Base-by-base conservation (phyloP, 164 flowering plant genomes). In the Berberis thunbergii region DNA sequence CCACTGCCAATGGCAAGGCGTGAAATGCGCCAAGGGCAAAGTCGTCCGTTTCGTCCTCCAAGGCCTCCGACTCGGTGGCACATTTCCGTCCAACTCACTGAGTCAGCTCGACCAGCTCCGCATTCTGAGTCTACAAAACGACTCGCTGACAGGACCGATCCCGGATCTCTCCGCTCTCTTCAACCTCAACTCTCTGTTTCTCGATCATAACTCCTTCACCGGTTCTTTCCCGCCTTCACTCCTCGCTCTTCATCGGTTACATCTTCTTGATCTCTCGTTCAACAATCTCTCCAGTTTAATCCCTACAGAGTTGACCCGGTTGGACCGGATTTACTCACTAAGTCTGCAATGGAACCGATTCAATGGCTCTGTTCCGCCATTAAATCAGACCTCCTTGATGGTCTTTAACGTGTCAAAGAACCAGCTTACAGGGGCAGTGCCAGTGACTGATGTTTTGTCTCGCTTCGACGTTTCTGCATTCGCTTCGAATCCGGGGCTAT, bases 151-250 rank as follows among this genome's bases (percentile, higher is more conserved):
- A 57, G 98, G 96, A 0, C 77, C 88, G n/a, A 72, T 94, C 7
- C 98, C 98, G 1, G 89, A 94, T 53, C 81, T 94, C 45, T 79
- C 96, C 55, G 60, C 67, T 0, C 81, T 94, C 42, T 12, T 67
- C 61, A 87, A 86, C 57, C 87, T 94, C 69, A 94, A 88, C 54
- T 54, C 80, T n/a, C 89, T 94, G 41, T 90, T 90, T 53, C 86
- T 94, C n/a, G 74, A 76, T 61, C 81, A 76, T 59, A 94, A 94
- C 77, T 66, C 62, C 53, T 87, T 94, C 76, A 12, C 83, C 4
- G 97, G 96, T 11, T 38, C 58, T 11, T 76, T 94, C 64, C 99
- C 99, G 0, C 70, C 73, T n/a, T 88, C 91, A 1, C 8, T 89
- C 38, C 46, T 75, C 8, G 63, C 74, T 40, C 88, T 94, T 58